Percentiles rank a stretch among this genome's conserved stretches.
These are phyloP conservation scores for Mimosa bimucronata DNA, from an alignment of 306 rosid genomes.

Conservation along the genomic window DNA sequence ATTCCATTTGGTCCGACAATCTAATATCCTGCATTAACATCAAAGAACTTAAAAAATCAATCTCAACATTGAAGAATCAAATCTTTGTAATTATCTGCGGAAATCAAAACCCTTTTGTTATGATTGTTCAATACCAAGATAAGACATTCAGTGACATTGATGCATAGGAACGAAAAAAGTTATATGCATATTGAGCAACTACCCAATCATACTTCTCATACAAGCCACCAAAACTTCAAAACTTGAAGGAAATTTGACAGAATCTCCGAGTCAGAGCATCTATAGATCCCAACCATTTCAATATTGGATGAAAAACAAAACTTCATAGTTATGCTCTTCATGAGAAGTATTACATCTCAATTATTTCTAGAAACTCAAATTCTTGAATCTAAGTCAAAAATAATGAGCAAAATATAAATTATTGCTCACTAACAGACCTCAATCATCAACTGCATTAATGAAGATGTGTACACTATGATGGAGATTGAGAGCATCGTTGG, in stretches of 20 bases:
- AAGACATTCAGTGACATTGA: slow-evolving; percentile 30
- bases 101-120: no score
- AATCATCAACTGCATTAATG: slow-evolving; percentile 89
- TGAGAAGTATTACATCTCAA: neutral
- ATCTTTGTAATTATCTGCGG: no score
- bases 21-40: slow-evolving; percentile 41
- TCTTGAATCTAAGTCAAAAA: neutral
- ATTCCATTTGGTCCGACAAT: slow-evolving; percentile 4
- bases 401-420: neutral
- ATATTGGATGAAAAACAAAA: slow-evolving; percentile 18
- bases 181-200: neutral
- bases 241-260: neutral
- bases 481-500: slow-evolving; percentile 96
- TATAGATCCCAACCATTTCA: neutral
- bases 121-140: slow-evolving; percentile 82
- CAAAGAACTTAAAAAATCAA: no score
- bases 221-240: no score
- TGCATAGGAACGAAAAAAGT: neutral
- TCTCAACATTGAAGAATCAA: no score
- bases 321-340: neutral
- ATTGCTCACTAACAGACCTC: slow-evolving; percentile 55
- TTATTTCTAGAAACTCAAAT: neutral
- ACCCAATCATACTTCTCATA: no score
- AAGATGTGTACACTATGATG: slow-evolving; percentile 97
- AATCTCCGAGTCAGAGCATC: neutral